Percentiles rank a stretch among this genome's conserved stretches.
Conservation (phyloP, 106 monocot species). For the Dioscorea zingiberensis region DNA sequence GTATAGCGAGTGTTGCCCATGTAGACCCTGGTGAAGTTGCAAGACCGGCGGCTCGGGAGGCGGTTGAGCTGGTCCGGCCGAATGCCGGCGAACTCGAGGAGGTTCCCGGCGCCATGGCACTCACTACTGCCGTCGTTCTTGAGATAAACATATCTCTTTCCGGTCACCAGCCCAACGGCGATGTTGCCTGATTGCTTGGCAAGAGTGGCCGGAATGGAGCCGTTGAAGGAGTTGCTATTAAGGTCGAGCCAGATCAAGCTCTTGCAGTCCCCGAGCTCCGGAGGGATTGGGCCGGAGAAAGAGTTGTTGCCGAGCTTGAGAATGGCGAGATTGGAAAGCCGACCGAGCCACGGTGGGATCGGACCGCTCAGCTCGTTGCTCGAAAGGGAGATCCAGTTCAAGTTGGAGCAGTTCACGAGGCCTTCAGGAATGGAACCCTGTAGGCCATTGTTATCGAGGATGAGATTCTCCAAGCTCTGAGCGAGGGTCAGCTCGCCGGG, state of each 20-base stretch:
- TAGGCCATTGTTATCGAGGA: slow-evolving; percentile 82
- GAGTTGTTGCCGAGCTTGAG: slow-evolving; percentile 95
- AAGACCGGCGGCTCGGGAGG: slow-evolving; percentile 45
- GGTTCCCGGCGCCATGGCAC: slow-evolving; percentile 69
- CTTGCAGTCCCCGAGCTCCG: slow-evolving; percentile 86
- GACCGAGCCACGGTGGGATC: slow-evolving; percentile 68
- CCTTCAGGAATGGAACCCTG: slow-evolving; percentile 49
- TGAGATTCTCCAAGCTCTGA: slow-evolving; percentile 53
- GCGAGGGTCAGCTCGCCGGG: slow-evolving; percentile 37
- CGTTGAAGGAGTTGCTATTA: slow-evolving; percentile 69
- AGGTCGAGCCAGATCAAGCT: slow-evolving; percentile 92
- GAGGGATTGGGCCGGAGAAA: slow-evolving; percentile 72
- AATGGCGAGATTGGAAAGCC: slow-evolving; percentile 67
- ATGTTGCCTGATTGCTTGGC: slow-evolving; percentile 82
- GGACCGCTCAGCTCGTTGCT: slow-evolving; percentile 62
- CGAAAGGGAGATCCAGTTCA: slow-evolving; percentile 86
- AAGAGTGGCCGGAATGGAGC: slow-evolving; percentile 54
- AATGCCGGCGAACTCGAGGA: slow-evolving; percentile 83
- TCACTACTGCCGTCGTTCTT: slow-evolving; percentile 65
- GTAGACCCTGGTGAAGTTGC: slow-evolving; percentile 85
- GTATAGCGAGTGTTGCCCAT: slow-evolving; percentile 79
- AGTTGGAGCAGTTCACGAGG: slow-evolving; percentile 40
- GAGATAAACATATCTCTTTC: slow-evolving; percentile 73
- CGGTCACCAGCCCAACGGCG: slow-evolving; percentile 68
- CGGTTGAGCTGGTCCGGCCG: slow-evolving; percentile 50